Base-by-base conservation (phyloP, 352 stramenopile species). In the Pythium aquatile region DNA sequence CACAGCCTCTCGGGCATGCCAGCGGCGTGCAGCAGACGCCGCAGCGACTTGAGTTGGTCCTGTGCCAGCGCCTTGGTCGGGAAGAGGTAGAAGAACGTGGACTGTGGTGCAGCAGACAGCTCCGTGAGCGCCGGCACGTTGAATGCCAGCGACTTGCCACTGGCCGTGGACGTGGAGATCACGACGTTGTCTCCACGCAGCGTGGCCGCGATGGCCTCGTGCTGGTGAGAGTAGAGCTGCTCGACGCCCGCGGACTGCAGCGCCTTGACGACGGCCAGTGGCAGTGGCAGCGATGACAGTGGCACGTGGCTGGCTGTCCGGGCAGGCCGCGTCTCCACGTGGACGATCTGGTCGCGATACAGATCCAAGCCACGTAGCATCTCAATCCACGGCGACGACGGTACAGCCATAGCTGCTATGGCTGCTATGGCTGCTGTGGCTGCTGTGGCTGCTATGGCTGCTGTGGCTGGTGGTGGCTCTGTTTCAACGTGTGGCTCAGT, bases 31-130 rank as follows among this genome's bases (percentile, higher is more conserved):
- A 98, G 66, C 8, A 98, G 78, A 30, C 65, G 63, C 48, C 82
- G 75, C 24, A 98, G 68, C 52, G 96, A 95, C 48, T 93, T 91
- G 13, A 98, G 76, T 74, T 99, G 97, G 82, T 99, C 97, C 73
- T 99, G 97, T 0, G 97, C 97, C 9, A 99, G 77, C 30, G 97
- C 97, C 70, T 99, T 99, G 14, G 97, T 99, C 0, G 97, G 97
- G 66, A 99, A 99, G 5, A 99, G 62, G 46, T 98, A 97, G 47
- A 99, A 73, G 83, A 80, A 95, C 57, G 74, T 93, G 37, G 88
- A 76, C 9, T 69, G 30, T 2, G 73, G 55, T n/a, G 83, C 83
- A 44, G 76, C 58, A 1, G 93, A 62, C 35, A 91, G 78, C 69
- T 63, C 78, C 66, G 87, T 66, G 26, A 99, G 70, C 64, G 98